Base-by-base conservation (phyloP, 2,329 filamentous ascomycete species). In the Arthrobotrys entomopaga region DNA sequence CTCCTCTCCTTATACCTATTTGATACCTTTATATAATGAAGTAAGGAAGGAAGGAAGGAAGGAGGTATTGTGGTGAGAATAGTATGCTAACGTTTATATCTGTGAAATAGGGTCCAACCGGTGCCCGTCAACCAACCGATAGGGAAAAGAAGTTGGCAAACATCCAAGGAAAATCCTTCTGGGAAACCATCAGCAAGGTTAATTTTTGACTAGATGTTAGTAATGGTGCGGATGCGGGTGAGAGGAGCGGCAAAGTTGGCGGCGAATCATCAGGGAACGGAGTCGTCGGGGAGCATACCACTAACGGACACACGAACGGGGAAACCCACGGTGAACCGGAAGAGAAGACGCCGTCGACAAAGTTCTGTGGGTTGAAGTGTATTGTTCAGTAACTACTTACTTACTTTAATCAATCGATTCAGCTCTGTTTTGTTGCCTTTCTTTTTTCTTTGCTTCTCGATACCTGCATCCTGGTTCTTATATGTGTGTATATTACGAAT, bases 121-220 rank as follows among this genome's bases (percentile, higher is more conserved):
- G 95, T 79, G 92, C 90, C 71, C 90, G 95, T 80, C 89, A 94
- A 85, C 95, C 95, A 57, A 84, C 86, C 15, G 81, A 84, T 7
- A 85, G 88, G 78, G 95, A 99, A 86, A 84, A 96, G 76, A 86
- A 91, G 82, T 81, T 98, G 76, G 95, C 95, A 73, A 86, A 85
- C 76, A 86, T 87, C 78, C 95, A 99, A 85, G 95, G 95, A 82
- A 89, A 92, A 86, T 81, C 84, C 64, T 99, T 98, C 85, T 96
- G 91, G 83, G 83, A 90, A 82, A 84, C 87, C 72, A 87, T 97
- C 64, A 82, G 87, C 80, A 94, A 92, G 87, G 85, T 87, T 78
- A 86, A 84, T 82, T 86, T 87, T 75, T 97, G 91, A 97, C 90
- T 95, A 84, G 86, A 91, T 90, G 90, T 84, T 75, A 82, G 85